Evolutionary conservation across 805 yeast species (phyloP), one percentile per base, ranked within the genome.

Genomic region (Ogataea philodendri): DNA sequence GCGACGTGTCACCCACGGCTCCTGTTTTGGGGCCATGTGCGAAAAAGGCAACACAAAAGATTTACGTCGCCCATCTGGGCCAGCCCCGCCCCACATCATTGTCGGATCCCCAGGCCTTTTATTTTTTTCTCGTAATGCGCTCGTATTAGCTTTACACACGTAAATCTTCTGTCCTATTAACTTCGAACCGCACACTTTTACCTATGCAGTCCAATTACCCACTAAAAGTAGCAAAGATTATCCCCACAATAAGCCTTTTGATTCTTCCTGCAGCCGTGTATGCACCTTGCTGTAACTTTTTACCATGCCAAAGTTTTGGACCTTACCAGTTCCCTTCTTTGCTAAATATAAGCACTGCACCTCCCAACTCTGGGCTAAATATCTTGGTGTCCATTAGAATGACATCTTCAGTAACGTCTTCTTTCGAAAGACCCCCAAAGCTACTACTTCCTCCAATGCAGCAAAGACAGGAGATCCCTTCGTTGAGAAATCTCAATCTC

Each of bases 341-440:
- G 10, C 33, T 17, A 20, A 25, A 26, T 37, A 37, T 26, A 37
- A 37, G 25, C 15, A 22, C 21, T 22, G 15, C 22, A 5, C 29
- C 23, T 25, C 26, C 32, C 28, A n/a, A 11, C 5, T 19, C 13
- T n/a, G n/a, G n/a, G n/a, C n/a, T n/a, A n/a, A n/a, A n/a, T n/a
- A n/a, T n/a, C n/a, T n/a, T n/a, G n/a, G n/a, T n/a, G n/a, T n/a
- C n/a, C n/a, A n/a, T n/a, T n/a, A n/a, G n/a, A n/a, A n/a, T n/a
- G n/a, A 41, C 37, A 38, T 36, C 44, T 15, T 35, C 44, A 18
- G 30, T 35, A 15, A 25, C 42, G 30, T 30, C 45, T n/a, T 41
- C 46, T n/a, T 37, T 42, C 20, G 48, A 44, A 18, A 32, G 48
- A 28, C 41, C 48, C 20, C 26, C 41, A 7, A 31, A 38, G 9